Evolutionary conservation across 2,329 filamentous ascomycete species (phyloP).

Genomic region (Diatrype stigma): DNA sequence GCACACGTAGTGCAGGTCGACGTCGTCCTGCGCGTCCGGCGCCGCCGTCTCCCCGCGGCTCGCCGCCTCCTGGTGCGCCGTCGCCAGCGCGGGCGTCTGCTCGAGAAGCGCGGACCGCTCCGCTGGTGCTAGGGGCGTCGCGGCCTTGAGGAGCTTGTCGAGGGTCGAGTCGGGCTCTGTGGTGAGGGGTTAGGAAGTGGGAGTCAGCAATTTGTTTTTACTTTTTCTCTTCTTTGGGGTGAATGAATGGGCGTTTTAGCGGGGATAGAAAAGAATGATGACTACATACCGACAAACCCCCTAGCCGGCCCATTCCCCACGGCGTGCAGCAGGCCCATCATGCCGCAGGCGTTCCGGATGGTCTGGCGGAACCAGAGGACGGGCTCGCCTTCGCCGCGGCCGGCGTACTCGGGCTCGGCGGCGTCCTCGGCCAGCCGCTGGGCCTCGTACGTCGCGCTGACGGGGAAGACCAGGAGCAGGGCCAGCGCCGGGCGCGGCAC

Average conservation of each 20-base stretch:
- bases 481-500: constrained; percentile 85
- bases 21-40: constrained; percentile 70
- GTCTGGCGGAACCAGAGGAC: constrained; percentile 95
- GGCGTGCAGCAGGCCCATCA: constrained; percentile 84
- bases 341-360: constrained; percentile 86
- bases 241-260: too few species aligned
- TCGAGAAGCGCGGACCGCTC: constrained; percentile 73
- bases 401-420: constrained; percentile 57
- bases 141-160: constrained; percentile 60
- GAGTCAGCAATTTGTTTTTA: too few species aligned
- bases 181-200: background rate
- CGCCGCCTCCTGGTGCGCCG: constrained; percentile 75
- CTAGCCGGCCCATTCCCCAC: constrained; percentile 71
- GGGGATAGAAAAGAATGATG: background rate
- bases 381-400: constrained; percentile 64
- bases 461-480: constrained; percentile 87
- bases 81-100: constrained; percentile 68
- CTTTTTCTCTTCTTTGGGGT: too few species aligned
- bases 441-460: constrained; percentile 73
- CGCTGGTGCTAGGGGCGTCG: constrained; percentile 63
- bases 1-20: constrained; percentile 95
- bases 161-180: constrained; percentile 52
- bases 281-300: constrained; percentile 50
- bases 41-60: constrained; percentile 72
- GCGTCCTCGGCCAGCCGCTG: constrained; percentile 72